Base-by-base conservation (phyloP, 192 early-diverging fungal genomes). In the Endogone sp. region DNA sequence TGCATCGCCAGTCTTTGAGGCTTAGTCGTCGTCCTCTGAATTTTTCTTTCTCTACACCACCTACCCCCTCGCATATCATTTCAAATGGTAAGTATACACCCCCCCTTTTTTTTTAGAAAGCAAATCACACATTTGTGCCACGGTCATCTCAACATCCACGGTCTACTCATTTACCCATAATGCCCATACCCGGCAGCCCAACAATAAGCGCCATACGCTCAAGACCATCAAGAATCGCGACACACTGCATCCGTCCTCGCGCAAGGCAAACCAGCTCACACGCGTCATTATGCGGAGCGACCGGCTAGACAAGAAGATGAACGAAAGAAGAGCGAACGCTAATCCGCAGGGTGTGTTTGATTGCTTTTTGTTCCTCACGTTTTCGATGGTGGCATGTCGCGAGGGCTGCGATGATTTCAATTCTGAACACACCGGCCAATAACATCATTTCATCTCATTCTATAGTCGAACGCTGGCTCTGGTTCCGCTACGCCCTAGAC, bases 151-250 rank as follows among this genome's bases (percentile, higher is more conserved):
- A n/a, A n/a, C n/a, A n/a, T n/a, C n/a, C n/a, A n/a, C n/a, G n/a
- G n/a, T n/a, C n/a, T n/a, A n/a, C n/a, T n/a, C n/a, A n/a, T n/a
- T n/a, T n/a, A n/a, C n/a, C n/a, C n/a, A n/a, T 67, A 97, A 77
- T 76, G 94, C 95, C 74, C 96, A 95, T 71, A 92, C 93, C 93
- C 93, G 81, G 8, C 31, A 75, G 74, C 79, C 81, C n/a, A 83
- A 83, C 60, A 84, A 83, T 65, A 82, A 83, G 67, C 64, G 72
- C 71, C 79, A 83, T 62, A 86, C 84, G 63, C 67, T 86, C 57
- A 85, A 86, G 60, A 63, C 84, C 30, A 83, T 84, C 75, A 86
- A 86, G 70, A 85, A 85, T 63, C 74, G 78, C 68, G 77, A 82
- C 55, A 74, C 75, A 63, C 79, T 81, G 29, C 83, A 86, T 56